Evolutionary conservation across 2,329 filamentous ascomycete genomes (phyloP).

Genomic region (Neofusicoccum umdonicola): DNA sequence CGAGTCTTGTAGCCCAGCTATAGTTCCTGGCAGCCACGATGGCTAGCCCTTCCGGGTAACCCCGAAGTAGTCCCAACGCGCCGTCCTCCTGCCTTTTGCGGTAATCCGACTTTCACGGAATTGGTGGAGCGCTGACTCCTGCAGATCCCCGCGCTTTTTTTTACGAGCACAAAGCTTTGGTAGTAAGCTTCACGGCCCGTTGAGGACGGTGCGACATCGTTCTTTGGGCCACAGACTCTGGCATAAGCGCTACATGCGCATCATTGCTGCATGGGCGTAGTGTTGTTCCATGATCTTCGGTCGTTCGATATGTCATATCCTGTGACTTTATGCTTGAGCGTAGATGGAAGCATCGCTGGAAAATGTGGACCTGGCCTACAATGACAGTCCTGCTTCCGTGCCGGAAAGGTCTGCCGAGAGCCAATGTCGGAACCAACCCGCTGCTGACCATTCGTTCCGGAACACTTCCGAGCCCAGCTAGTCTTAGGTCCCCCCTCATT

Average conservation of each 20-base stretch:
- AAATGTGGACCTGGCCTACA: too few species aligned
- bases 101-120: neutral
- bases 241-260: neutral
- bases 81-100: neutral
- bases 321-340: too few species aligned
- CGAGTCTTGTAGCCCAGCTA: neutral
- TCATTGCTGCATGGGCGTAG: neutral
- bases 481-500: too few species aligned
- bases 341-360: too few species aligned
- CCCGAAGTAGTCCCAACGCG: neutral
- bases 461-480: too few species aligned
- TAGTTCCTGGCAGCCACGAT: neutral
- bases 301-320: too few species aligned
- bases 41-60: neutral
- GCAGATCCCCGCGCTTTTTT: neutral
- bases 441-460: too few species aligned
- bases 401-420: too few species aligned
- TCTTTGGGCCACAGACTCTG: neutral
- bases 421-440: too few species aligned
- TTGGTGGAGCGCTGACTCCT: neutral
- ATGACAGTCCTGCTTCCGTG: too few species aligned
- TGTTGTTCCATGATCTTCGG: too few species aligned
- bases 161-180: neutral
- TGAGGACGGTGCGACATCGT: neutral
- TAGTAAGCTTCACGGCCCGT: neutral